Evolutionary conservation across 257 asterid species (phyloP).

Genomic region (Solanum piurae): DNA sequence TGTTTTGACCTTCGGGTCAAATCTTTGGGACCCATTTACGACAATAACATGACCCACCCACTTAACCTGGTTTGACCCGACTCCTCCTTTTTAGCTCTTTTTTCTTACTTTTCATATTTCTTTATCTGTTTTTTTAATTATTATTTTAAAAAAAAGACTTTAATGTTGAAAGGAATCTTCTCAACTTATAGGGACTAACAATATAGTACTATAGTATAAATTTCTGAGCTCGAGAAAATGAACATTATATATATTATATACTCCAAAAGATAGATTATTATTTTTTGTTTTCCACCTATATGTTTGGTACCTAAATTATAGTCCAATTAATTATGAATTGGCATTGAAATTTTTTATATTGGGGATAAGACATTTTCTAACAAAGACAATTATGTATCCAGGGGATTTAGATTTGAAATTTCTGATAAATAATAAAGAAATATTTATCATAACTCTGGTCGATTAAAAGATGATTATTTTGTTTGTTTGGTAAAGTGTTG

Average conservation of each 20-base stretch:
- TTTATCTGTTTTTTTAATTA: not conserved
- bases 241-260: not conserved
- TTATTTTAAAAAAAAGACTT: not conserved
- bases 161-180: not conserved
- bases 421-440: no score
- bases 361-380: accelerated
- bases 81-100: not conserved
- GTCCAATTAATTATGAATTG: no score
- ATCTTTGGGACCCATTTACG: not conserved
- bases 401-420: accelerated
- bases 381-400: accelerated
- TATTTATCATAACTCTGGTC: not conserved
- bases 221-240: not conserved
- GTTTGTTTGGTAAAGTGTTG: not conserved
- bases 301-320: no score
- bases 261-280: not conserved
- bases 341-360: not conserved
- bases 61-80: not conserved
- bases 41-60: not conserved
- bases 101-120: not conserved
- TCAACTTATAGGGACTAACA: not conserved
- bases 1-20: slow-evolving; percentile 27
- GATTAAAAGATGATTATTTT: not conserved
- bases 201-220: not conserved
- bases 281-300: not conserved